phyloP scores from a whole-genome alignment of 2,329 filamentous ascomycete genomes.

The Elsinoe ampelina region DNA sequence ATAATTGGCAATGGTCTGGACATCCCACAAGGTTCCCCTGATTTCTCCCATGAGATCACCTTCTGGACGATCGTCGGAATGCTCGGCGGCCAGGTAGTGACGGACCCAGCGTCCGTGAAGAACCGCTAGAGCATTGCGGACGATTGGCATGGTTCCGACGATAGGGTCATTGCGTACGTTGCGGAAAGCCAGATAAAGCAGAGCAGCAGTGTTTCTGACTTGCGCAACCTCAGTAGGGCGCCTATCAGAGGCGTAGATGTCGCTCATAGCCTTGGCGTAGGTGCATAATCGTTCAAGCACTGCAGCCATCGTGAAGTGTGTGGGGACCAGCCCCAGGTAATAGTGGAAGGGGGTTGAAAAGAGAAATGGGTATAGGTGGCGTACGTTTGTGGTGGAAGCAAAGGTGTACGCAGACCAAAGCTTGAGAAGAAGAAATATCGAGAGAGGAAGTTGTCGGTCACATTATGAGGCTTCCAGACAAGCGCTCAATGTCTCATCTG shows the following conservation, averaged over 20 bases:
- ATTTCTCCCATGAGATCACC: background rate
- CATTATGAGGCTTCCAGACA: too few relatives aligned
- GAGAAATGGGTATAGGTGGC: background rate
- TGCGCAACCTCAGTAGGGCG: background rate
- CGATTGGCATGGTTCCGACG: background rate
- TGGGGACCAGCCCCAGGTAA: background rate
- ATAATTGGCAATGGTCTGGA: too few relatives aligned
- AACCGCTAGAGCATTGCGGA: background rate
- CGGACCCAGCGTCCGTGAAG: background rate
- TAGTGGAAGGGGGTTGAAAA: background rate
- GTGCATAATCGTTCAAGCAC: background rate
- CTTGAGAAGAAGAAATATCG: background rate
- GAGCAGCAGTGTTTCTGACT: background rate
- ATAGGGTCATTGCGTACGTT: background rate
- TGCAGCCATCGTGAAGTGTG: background rate
- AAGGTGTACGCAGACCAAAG: background rate
- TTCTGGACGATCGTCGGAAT: background rate
- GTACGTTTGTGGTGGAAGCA: background rate
- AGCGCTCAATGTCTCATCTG: too few relatives aligned
- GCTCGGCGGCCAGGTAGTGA: background rate
- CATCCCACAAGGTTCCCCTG: too few relatives aligned
- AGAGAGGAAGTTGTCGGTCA: background rate
- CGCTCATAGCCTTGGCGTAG: background rate
- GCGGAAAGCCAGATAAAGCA: background rate
- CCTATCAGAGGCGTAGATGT: background rate